Base-by-base conservation (phyloP, 768 basidiomycete species). In the Calocybe cyanea region DNA sequence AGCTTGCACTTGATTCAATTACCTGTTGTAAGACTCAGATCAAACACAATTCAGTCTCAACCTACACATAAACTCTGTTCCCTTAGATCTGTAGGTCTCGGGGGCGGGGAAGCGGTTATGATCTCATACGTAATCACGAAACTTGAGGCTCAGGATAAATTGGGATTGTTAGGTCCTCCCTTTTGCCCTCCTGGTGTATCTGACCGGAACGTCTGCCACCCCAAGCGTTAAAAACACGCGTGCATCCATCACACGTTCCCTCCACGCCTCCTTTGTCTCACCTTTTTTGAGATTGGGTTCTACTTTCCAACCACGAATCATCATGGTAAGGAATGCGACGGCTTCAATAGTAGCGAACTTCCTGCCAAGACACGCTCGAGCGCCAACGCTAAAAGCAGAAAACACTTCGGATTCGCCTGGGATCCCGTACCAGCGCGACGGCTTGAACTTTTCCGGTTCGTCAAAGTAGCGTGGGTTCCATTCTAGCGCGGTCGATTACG, bases 311-410 rank as follows among this genome's bases (percentile, higher is more conserved):
- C 81, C 80, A n/a, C 75, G 66, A 19, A 81, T 58, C 6, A 81
- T 54, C 53, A 68, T 60, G 1, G 76, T 68, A 15, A 83, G 66
- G 64, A 82, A 77, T 40, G 69, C 71, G 14, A 81, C 70, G 1
- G 69, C 66, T 54, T 83, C 78, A 0, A 66, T 69, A 0, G 69
- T 66, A 3, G 80, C 77, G 51, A 83, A 83, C 49, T 71, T 77
- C 20, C 76, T 64, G 4, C 80, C 81, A 10, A 80, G 60, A 49
- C 81, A 83, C 4, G 68, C 66, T 13, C 78, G 70, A 23, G 77
- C 76, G 62, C 74, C 75, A 18, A 74, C 55, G 50, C 76, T 72
- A 59, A 78, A 77, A n/a, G 71, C 74, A 5, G 71, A 67, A 48
- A 75, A 71, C 0, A 57, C 56, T 34, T 75, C 74, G 0, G 71